These are phyloP conservation scores for Xylaria curta DNA, from an alignment of 495 filamentous ascomycete genomes.

Conservation along the genomic window DNA sequence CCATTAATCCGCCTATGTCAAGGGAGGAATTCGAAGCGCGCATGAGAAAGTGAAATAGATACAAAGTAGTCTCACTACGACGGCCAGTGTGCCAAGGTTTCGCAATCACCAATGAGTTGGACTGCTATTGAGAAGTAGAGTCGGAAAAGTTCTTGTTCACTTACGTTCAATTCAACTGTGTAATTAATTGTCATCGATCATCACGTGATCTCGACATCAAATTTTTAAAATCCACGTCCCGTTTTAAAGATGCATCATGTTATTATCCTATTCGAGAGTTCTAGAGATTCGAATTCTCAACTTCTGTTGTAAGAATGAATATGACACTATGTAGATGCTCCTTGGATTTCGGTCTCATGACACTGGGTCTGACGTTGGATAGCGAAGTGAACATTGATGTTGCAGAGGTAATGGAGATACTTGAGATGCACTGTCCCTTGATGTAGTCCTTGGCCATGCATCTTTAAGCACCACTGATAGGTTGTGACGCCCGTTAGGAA, in stretches of 20 bases:
- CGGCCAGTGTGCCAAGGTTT: not conserved
- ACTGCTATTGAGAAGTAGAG: not conserved
- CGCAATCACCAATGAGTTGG: not conserved
- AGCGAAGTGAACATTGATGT: too few relatives aligned
- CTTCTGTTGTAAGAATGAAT: too few relatives aligned
- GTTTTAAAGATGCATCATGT: too few relatives aligned
- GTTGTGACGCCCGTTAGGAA: not conserved
- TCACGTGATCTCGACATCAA: not conserved
- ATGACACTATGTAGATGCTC: too few relatives aligned
- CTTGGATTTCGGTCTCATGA: too few relatives aligned
- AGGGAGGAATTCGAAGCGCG: slow-evolving; percentile 27
- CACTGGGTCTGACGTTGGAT: too few relatives aligned
- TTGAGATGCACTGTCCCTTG: too few relatives aligned
- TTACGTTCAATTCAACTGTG: not conserved
- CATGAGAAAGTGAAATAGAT: slow-evolving; percentile 7
- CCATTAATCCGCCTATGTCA: slow-evolving; percentile 21
- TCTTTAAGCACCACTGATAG: not conserved
- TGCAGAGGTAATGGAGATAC: too few relatives aligned
- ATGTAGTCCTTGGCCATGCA: too few relatives aligned
- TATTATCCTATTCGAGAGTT: not conserved
- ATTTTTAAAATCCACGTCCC: too few relatives aligned
- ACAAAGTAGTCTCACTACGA: not conserved
- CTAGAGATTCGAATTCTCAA: not conserved
- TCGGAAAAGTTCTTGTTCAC: not conserved
- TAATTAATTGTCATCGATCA: not conserved